Conservation (phyloP, 257 asterid genomes). For the Solanum piurae region DNA sequence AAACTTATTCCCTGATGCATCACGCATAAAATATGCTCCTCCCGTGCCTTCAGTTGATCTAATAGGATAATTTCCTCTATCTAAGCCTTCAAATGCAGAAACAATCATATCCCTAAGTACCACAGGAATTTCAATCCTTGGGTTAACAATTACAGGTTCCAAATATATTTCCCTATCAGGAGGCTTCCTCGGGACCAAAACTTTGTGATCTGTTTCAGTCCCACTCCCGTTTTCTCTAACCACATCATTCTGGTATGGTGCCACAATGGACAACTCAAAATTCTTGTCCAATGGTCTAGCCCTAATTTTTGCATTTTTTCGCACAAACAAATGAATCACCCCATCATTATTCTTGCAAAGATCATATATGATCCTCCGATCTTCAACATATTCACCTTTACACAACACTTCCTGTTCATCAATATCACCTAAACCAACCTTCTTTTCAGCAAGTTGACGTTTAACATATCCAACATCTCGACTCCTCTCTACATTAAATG, state of each 20-base stretch:
- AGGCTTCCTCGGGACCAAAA: conserved; percentile 5
- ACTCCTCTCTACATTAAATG: conserved; percentile 18
- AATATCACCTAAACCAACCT: background rate
- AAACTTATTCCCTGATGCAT: conserved; percentile 11
- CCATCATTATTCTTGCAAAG: conserved; percentile 16
- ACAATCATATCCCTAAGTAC: conserved; percentile 11
- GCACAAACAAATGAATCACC: conserved; percentile 18
- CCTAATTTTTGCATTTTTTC: conserved; percentile 14
- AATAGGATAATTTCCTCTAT: conserved; percentile 9
- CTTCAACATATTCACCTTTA: conserved; percentile 12
- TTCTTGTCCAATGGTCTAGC: conserved; percentile 16
- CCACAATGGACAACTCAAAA: conserved; percentile 13
- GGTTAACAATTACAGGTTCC: conserved; percentile 20
- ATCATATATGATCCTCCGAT: conserved; percentile 13
- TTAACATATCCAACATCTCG: conserved; percentile 20
- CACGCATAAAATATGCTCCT: conserved; percentile 10
- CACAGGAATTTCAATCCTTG: conserved; percentile 6
- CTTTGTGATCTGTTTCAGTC: background rate
- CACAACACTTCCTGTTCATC: conserved; percentile 19
- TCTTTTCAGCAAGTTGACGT: conserved; percentile 18
- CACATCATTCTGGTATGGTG: conserved; percentile 3
- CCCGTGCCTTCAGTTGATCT: conserved; percentile 10
- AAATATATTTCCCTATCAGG: conserved; percentile 7
- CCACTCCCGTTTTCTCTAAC: background rate
- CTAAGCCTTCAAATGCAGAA: conserved; percentile 12